phyloP scores from a whole-genome alignment of 495 filamentous ascomycete genomes.

The Cryomyces minteri region DNA sequence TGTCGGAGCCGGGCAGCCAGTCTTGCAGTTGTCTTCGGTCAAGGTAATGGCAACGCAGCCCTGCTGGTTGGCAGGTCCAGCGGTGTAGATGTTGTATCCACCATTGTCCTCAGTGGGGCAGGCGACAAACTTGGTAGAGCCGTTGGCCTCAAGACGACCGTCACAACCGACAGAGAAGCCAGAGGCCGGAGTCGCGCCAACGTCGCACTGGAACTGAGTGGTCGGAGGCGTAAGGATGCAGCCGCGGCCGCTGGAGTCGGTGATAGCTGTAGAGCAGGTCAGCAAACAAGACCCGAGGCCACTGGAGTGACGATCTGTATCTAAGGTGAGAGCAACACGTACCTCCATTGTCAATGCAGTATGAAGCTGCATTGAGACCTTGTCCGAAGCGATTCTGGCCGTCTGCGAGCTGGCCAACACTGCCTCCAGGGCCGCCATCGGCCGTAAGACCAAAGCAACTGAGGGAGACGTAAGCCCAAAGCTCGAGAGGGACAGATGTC shows the following conservation, averaged over 20 bases:
- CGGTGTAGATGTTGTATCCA: slow-evolving; percentile 13
- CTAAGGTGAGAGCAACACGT: background rate
- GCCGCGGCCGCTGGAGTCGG: slow-evolving; percentile 31
- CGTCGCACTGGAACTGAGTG: slow-evolving; percentile 48
- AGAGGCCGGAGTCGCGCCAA: slow-evolving; percentile 20
- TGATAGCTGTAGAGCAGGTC: slow-evolving; percentile 13
- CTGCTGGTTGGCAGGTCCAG: slow-evolving; percentile 3
- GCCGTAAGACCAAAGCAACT: slow-evolving; percentile 9
- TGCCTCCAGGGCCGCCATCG: slow-evolving; percentile 3
- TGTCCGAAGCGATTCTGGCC: slow-evolving; percentile 14
- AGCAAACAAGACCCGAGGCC: background rate
- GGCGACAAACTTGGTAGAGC: slow-evolving; percentile 2
- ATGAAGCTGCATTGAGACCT: slow-evolving; percentile 1
- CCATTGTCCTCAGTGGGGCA: slow-evolving; percentile 13
- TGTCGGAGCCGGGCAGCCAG: background rate
- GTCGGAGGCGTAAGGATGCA: slow-evolving; percentile 40
- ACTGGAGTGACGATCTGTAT: background rate
- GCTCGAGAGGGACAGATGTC: background rate
- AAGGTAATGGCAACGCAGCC: slow-evolving; percentile 8
- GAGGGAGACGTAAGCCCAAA: background rate
- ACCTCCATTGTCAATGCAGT: slow-evolving; percentile 9
- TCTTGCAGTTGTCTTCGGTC: slow-evolving; percentile 2
- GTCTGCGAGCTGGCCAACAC: slow-evolving; percentile 8
- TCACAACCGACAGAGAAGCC: slow-evolving; percentile 17
- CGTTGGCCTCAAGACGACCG: slow-evolving; percentile 5